These are phyloP conservation scores for Tylopilus felleus DNA, from an alignment of 768 basidiomycete genomes.

Conservation along the genomic window DNA sequence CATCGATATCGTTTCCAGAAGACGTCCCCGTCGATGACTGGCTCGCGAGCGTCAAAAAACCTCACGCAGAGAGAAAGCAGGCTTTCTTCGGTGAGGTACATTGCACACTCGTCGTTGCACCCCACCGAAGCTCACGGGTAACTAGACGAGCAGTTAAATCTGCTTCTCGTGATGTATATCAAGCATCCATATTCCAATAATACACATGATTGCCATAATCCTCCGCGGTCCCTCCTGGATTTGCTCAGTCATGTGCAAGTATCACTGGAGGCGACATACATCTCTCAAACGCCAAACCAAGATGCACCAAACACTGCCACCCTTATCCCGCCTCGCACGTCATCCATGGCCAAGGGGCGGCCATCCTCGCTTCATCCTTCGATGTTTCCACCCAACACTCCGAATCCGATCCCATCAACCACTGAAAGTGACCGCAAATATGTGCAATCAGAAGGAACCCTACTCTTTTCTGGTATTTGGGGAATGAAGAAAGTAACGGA, in stretches of 20 bases:
- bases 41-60: constrained; percentile 45
- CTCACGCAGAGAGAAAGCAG: constrained; percentile 51
- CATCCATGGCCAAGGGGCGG: constrained; percentile 39
- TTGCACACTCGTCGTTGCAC: constrained; percentile 5
- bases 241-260: constrained; percentile 72
- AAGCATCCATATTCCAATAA: constrained; percentile 34
- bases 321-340: constrained; percentile 53
- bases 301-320: constrained; percentile 37
- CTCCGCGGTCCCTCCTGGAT: constrained; percentile 44
- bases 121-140: constrained; percentile 16
- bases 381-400: constrained; percentile 79
- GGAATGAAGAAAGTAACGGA: constrained; percentile 49
- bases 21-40: constrained; percentile 47
- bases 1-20: constrained; percentile 59
- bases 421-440: constrained; percentile 74
- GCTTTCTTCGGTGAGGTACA: constrained; percentile 70
- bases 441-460: constrained; percentile 71
- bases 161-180: constrained; percentile 41
- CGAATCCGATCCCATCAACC: constrained; percentile 77
- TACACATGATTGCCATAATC: constrained; percentile 17
- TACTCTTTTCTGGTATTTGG: constrained; percentile 72
- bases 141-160: constrained; percentile 55
- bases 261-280: constrained; percentile 79
- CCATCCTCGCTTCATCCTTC: constrained; percentile 48
- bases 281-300: constrained; percentile 44